Evolutionary conservation across 1,284 basidiomycete genomes (phyloP).

Genomic region (Bjerkandera adusta): DNA sequence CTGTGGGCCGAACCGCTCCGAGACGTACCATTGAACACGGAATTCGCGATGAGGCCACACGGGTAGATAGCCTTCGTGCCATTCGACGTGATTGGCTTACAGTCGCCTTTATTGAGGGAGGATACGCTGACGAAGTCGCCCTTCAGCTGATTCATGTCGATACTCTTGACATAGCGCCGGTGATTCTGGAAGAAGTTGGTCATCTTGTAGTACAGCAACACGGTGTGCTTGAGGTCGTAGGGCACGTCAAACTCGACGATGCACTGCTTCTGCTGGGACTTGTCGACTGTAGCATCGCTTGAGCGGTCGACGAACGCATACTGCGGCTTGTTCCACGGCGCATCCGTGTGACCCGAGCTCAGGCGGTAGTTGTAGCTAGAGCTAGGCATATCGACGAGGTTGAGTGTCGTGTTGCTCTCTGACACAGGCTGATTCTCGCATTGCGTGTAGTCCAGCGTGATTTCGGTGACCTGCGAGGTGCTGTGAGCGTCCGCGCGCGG

Average conservation of each 20-base stretch:
- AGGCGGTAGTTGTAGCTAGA: constrained; percentile 68
- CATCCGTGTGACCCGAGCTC: constrained; percentile 52
- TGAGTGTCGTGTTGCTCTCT: constrained; percentile 24
- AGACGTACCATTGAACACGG: constrained; percentile 88
- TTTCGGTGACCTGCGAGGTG: constrained; percentile 76
- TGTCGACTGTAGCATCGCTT: constrained; percentile 36
- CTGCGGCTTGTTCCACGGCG: constrained; percentile 48
- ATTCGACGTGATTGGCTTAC: constrained; percentile 79
- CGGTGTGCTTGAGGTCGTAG: constrained; percentile 69
- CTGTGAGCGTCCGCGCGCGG: neutral
- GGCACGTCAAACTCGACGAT: constrained; percentile 83
- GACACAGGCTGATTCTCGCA: constrained; percentile 73
- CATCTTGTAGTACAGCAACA: constrained; percentile 97
- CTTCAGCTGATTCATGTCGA: constrained; percentile 83
- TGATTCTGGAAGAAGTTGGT: constrained; percentile 99
- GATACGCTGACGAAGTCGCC: constrained; percentile 60
- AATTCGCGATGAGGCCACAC: constrained; percentile 97
- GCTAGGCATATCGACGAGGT: constrained; percentile 55
- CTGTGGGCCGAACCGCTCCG: constrained; percentile 10
- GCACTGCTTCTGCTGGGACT: constrained; percentile 60
- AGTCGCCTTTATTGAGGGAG: constrained; percentile 74
- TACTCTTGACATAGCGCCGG: constrained; percentile 93
- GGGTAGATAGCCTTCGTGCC: constrained; percentile 76
- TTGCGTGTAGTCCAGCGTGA: constrained; percentile 93
- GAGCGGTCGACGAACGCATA: constrained; percentile 69